Evolutionary conservation across 1,284 basidiomycete species (phyloP).

Genomic region (Puccinia polysora): DNA sequence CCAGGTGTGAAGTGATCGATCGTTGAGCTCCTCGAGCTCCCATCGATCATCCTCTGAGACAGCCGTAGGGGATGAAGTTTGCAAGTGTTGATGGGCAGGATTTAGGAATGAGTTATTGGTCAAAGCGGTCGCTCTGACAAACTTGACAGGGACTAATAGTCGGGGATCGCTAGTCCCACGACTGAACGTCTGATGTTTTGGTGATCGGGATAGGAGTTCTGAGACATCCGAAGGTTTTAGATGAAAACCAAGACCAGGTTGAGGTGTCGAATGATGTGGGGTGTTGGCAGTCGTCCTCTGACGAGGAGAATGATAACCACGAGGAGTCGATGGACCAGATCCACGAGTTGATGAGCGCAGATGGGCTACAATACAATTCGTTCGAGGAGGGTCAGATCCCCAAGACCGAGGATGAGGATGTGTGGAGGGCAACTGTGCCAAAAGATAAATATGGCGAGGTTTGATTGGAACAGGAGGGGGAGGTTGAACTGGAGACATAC

Average conservation of each 20-base stretch:
- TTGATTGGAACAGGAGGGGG: no score
- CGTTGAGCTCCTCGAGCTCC: no score
- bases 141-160: conserved; percentile 28
- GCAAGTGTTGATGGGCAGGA: neutral
- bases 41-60: conserved; percentile 1
- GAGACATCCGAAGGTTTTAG: neutral
- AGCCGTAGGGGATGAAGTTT: no score
- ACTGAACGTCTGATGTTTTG: neutral
- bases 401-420: no score
- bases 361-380: no score
- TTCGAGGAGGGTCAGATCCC: no score
- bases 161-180: conserved; percentile 22
- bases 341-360: no score
- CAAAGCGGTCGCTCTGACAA: conserved; percentile 23
- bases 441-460: no score
- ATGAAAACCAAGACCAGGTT: conserved; percentile 10
- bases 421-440: no score
- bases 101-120: conserved; percentile 1
- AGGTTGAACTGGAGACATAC: no score
- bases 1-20: neutral
- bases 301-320: conserved; percentile 6
- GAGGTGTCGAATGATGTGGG: neutral
- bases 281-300: neutral
- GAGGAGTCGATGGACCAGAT: neutral
- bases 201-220: neutral